Evolutionary conservation across 306 rosid species (phyloP), one percentile per base, ranked within the genome.

Genomic region (Delonix regia): DNA sequence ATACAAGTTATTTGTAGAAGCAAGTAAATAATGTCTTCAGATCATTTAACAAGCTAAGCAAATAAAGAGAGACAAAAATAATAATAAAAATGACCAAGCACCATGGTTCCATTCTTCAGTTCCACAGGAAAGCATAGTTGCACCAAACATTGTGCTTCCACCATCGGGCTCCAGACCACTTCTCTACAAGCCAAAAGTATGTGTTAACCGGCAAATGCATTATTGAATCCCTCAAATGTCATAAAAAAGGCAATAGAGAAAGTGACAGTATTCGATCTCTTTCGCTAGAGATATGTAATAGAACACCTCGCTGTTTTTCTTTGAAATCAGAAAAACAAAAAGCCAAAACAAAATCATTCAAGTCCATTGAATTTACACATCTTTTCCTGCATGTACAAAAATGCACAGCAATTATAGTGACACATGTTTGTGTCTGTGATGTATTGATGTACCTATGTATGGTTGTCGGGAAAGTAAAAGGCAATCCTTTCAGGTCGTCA

Each of bases 121-220:
- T 88, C 92, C 71, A 92, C 95, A 13, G 97, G 99, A 78, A 94
- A 90, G 82, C 97, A 92, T 73, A 94, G 80, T 88, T 90, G 97
- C 81, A 94, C 99, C 22, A 93, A 88, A 87, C 99, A 90, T 66
- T 92, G 99, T 71, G 83, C 99, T 90, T 94, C 97, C 78, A 94
- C 99, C 99, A 94, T 94, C 44, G 95, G 97, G 85, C 99, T 90
- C 78, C 86, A 83, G 38, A 94, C 99, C 75, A 88, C 88, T 85
- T 92, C 97, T 85, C 99, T 94, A 83, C 86, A 88, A 81, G 74
- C 75, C 85, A 61, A 85, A 61, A 72, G 30, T 59, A 78, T 70
- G 39, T 34, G 53, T 77, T 55, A 70, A 74, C 80, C 82, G 80
- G 86, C 78, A 77, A 83, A 56, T 68, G 56, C 65, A 80, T 79